Base-by-base conservation (phyloP, 108 stramenopile genomes). In the Cyclotella cryptica region DNA sequence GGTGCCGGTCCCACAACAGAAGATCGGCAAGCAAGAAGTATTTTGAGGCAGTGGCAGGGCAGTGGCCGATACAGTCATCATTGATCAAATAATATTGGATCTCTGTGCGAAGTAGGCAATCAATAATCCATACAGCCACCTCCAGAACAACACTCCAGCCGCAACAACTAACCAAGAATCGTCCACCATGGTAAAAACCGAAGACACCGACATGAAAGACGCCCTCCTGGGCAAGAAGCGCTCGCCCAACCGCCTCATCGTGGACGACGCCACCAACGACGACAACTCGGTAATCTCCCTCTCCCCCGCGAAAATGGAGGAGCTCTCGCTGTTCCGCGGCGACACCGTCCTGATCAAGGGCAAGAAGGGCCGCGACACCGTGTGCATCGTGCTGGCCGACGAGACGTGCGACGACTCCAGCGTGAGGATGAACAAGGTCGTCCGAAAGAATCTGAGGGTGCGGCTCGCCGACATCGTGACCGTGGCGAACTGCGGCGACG, bases 391-490 rank as follows among this genome's bases (percentile, higher is more conserved):
- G 17, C 88, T 99, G 13, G 89, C 97, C 22, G 98, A 99, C 60
- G 99, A 99, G 59, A 91, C 93, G 28, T 96, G 94, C 63, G 98
- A 99, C 71, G 98, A 98, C 59, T 84, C 92, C 68, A 91, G 85
- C 69, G 97, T 99, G 12, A 91, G 97, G 19, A 99, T 99, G 98
- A 99, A 99, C 95, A 99, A 99, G 90, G 94, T 96, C 24, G 98
- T 99, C 22, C 96, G 99, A 29, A 99, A 99, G 93, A 99, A 99
- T 79, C 78, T 99, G 29, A 86, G 98, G 27, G 98, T 99, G 18
- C 87, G 98, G 11, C 90, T 99, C 24, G 90, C 96, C 26, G 99
- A 99, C 83, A 86, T 99, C 22, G 95, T 99, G 39, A 97, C 98
- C 14, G 94, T 99, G 28, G 85, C 92, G 29, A 84, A 90, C 74